A percentile compares a stretch with the other conserved stretches of the same genome.
These are phyloP conservation scores for Bidens hawaiensis DNA, from an alignment of 140 eudicot genomes.

Conservation along the genomic window DNA sequence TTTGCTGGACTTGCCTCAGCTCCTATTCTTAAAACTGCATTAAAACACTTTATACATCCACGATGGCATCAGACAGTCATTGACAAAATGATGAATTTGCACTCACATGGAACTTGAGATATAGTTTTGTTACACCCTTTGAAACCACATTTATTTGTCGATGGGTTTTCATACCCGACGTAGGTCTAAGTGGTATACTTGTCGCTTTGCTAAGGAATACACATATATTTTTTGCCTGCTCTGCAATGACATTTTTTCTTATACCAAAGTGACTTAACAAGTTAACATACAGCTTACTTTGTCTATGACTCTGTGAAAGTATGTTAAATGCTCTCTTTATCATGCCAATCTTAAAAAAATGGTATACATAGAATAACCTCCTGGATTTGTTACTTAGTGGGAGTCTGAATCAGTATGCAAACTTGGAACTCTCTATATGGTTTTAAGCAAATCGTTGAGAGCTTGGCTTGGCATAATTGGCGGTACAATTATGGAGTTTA, in stretches of 20 bases:
- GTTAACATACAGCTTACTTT: not conserved
- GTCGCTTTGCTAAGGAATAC: not conserved
- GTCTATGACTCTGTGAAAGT: not conserved
- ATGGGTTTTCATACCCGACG: not conserved
- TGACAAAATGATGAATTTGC: not conserved
- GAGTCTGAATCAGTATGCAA: not conserved
- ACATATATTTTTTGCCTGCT: too few relatives aligned
- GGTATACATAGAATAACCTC: not conserved
- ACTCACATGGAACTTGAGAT: not conserved
- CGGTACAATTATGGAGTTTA: too few relatives aligned
- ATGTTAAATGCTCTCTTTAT: not conserved
- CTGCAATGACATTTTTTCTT: not conserved
- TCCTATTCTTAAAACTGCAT: too few relatives aligned
- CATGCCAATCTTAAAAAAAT: not conserved
- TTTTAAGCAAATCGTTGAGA: not conserved
- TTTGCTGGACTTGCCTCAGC: too few relatives aligned
- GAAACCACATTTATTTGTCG: too few relatives aligned
- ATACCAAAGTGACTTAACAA: not conserved
- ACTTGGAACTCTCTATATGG: not conserved
- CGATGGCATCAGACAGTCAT: too few relatives aligned
- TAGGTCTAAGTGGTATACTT: not conserved
- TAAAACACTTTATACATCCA: too few relatives aligned
- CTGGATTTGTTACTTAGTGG: not conserved
- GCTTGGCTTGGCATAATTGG: too few relatives aligned
- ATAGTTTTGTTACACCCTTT: too few relatives aligned